Evolutionary conservation across 78 protist genomes (phyloP).

Genomic region (Bodo saltans): DNA sequence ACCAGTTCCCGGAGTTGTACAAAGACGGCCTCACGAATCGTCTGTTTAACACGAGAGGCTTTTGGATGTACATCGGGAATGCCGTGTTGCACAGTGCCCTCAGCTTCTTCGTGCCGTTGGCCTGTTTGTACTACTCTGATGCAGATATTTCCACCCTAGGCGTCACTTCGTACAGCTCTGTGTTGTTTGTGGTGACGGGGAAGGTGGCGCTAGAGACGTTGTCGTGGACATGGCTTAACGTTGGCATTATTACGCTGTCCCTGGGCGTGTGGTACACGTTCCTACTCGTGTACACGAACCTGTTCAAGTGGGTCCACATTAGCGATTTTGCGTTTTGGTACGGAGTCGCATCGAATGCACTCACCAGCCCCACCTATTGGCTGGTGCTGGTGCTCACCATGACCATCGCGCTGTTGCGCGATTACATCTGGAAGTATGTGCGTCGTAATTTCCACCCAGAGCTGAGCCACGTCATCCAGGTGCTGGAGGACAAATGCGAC

Average conservation of each 20-base stretch:
- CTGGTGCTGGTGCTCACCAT: neutral
- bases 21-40: conserved; percentile 11
- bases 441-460: neutral
- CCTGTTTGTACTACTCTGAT: neutral
- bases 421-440: too few relatives aligned
- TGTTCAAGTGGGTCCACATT: neutral
- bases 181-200: neutral
- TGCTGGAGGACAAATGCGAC: neutral
- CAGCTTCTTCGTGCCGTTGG: conserved; percentile 24
- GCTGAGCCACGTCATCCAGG: neutral
- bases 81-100: conserved; percentile 14
- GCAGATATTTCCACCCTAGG: neutral
- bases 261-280: neutral
- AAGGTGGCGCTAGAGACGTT: conserved; percentile 7
- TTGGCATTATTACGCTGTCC: neutral
- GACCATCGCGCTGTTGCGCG: neutral
- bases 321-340: neutral
- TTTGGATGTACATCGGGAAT: conserved; percentile 4
- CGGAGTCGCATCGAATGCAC: neutral
- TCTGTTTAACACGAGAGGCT: neutral
- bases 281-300: neutral
- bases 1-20: conserved; percentile 6
- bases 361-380: neutral
- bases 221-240: neutral
- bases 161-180: neutral